These are phyloP conservation scores for Rhododendron molle DNA, from an alignment of 148 eudicot species.

Conservation along the genomic window DNA sequence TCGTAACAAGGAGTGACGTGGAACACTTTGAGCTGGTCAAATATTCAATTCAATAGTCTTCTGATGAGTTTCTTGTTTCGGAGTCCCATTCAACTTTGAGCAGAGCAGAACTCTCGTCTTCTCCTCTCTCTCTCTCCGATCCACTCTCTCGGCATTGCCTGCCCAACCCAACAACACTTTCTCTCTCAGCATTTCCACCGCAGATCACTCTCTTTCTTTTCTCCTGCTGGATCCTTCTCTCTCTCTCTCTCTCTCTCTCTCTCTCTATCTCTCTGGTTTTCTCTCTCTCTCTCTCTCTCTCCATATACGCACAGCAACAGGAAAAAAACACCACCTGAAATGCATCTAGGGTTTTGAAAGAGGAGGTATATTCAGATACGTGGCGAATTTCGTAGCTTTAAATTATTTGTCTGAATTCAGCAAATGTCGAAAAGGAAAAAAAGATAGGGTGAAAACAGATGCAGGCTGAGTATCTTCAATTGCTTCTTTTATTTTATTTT, in stretches of 20 bases:
- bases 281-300: constrained; percentile 1
- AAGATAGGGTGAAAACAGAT: not conserved
- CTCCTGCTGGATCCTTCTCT: not conserved
- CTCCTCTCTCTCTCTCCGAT: not conserved
- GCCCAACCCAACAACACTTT: not conserved
- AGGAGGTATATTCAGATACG: not conserved
- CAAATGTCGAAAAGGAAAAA: not conserved
- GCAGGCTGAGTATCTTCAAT: not conserved
- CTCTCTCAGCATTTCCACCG: not conserved
- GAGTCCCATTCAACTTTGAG: not conserved
- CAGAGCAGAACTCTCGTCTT: not conserved
- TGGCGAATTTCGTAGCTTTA: not conserved
- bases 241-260: not conserved
- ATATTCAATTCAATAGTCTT: not conserved
- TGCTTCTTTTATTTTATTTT: not conserved
- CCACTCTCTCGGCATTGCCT: not conserved
- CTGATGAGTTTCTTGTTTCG: not conserved
- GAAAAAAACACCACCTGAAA: not conserved
- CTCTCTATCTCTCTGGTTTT: not conserved
- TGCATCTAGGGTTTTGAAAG: not conserved
- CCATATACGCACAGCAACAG: no score
- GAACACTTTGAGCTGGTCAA: no score
- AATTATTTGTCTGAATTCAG: not conserved
- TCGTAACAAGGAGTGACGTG: no score
- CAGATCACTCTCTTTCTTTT: not conserved